phyloP scores from a whole-genome alignment of 2,329 filamentous ascomycete species.

The Alternaria panax region DNA sequence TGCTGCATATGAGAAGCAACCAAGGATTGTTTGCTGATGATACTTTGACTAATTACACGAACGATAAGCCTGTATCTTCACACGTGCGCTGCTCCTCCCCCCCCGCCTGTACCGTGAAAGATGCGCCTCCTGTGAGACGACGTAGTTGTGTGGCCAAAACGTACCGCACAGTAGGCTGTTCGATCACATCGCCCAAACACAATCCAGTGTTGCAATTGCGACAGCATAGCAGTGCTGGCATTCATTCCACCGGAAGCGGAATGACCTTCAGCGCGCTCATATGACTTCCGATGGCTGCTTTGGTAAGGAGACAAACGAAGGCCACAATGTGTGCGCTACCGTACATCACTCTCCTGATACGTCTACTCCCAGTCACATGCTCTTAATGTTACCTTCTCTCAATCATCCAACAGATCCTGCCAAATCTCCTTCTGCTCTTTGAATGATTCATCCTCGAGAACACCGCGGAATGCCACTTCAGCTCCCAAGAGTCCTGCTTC shows the following conservation, averaged over 20 bases:
- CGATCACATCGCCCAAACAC: too few species aligned
- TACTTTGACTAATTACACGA: too few species aligned
- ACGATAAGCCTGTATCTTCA: too few species aligned
- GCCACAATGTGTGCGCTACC: not conserved
- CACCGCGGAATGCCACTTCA: slow-evolving; percentile 19
- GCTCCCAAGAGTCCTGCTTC: slow-evolving; percentile 10
- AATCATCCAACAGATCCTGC: slow-evolving; percentile 17
- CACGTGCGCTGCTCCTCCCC: too few species aligned
- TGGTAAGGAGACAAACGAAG: not conserved
- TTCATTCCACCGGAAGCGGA: not conserved
- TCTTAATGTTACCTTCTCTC: not conserved
- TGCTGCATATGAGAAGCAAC: not conserved
- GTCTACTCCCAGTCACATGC: not conserved
- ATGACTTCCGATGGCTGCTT: not conserved
- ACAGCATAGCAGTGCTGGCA: not conserved
- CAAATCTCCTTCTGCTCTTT: slow-evolving; percentile 21
- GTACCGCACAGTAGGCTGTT: too few species aligned
- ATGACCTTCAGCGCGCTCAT: not conserved
- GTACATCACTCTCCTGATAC: not conserved
- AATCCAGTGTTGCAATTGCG: too few species aligned
- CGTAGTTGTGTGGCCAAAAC: too few species aligned
- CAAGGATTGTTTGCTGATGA: too few species aligned
- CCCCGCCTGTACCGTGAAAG: too few species aligned
- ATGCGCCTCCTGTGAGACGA: too few species aligned
- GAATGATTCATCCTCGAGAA: slow-evolving; percentile 23